Evolutionary conservation across 306 rosid species (phyloP), one percentile per base, ranked within the genome.

Genomic region (Betula pendula): DNA sequence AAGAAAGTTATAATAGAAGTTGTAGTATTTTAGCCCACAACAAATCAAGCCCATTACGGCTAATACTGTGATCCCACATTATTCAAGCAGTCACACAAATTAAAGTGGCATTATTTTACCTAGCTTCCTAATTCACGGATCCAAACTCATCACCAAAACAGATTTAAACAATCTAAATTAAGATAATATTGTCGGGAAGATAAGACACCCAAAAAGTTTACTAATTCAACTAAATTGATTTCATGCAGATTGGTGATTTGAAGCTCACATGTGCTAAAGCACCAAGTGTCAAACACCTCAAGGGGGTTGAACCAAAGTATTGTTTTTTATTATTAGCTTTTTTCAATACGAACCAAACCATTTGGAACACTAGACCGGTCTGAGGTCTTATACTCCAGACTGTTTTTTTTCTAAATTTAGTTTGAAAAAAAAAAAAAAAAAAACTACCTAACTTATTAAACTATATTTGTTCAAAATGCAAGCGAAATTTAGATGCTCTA

Each of bases 41-140:
- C 45, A 72, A 71, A 47, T 19, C 22, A 75, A 76, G 24, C 70
- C 62, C 71, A 70, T 27, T 47, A 42, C 15, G 75, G 47, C 20
- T 4, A 56, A 70, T 38, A 72, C 42, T 10, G 68, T 79, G 74
- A 72, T 65, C 82, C 68, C 35, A 19, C 66, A 13, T 8, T 67
- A 60, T 48, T 71, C 71, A 78, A 31, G 51, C 73, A 79, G 62
- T 72, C 82, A 79, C 50, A 63, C 7, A n/a, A n/a, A n/a, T n/a
- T n/a, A 65, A 35, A 65, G 47, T 33, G 14, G 16, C 22, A 19
- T 19, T 65, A 8, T 35, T 65, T 38, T 38, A 19, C 47, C 19
- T 8, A 65, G 68, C 66, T 68, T 68, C 45, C 51, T 60, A 72
- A 62, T 79, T 72, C 58, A 72, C 50, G 62, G 25, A 79, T 62